phyloP scores from a whole-genome alignment of 2,329 filamentous ascomycete species.

The Verticillium zaregamsianum region DNA sequence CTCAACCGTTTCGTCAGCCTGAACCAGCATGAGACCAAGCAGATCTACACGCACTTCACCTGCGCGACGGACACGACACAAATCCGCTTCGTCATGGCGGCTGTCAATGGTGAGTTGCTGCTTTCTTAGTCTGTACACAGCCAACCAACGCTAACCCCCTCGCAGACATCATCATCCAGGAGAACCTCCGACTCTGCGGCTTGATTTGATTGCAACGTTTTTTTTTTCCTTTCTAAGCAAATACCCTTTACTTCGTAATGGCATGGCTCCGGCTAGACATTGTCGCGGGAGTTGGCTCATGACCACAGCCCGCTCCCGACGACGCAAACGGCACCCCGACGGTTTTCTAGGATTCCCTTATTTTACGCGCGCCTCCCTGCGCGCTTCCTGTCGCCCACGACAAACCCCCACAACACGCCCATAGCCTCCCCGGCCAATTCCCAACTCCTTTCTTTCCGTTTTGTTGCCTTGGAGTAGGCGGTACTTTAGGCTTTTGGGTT shows the following conservation, averaged over 20 bases:
- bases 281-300: conserved; percentile 15
- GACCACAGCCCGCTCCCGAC: conserved; percentile 10
- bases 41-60: conserved; percentile 99
- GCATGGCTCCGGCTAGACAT: conserved; percentile 15
- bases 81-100: conserved; percentile 99
- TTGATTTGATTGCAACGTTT: conserved; percentile 66
- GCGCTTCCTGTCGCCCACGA: background rate
- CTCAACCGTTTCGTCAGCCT: conserved; percentile 96
- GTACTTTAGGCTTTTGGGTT: background rate
- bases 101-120: conserved; percentile 79
- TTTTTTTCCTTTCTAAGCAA: conserved; percentile 32
- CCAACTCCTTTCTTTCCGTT: background rate
- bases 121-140: background rate
- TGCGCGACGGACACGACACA: conserved; percentile 98
- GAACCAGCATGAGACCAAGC: conserved; percentile 99
- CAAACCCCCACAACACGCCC: background rate
- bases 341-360: conserved; percentile 10
- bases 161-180: conserved; percentile 98
- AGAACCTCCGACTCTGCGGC: conserved; percentile 95
- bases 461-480: background rate
- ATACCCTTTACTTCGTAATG: conserved; percentile 35
- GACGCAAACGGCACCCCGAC: conserved; percentile 12
- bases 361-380: conserved; percentile 8
- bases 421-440: background rate
- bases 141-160: background rate